Conservation (phyloP, 768 basidiomycete genomes). For the Ephemerocybe angulata region DNA sequence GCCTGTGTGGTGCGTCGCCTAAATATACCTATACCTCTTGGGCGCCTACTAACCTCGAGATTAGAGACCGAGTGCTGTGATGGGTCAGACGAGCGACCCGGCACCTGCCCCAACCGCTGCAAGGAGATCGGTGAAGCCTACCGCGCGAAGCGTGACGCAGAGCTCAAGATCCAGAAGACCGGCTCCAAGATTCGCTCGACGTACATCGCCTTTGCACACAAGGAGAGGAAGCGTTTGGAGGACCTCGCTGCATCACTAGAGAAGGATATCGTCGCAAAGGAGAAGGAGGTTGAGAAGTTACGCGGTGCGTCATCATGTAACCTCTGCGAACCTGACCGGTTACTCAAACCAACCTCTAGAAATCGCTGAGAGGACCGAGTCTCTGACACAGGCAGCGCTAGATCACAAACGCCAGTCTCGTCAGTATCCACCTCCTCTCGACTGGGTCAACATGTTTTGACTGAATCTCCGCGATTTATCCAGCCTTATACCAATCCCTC, state of each 20-base stretch:
- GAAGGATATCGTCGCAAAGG: constrained; percentile 56
- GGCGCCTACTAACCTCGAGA: neutral
- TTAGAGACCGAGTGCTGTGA: constrained; percentile 92
- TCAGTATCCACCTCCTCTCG: constrained; percentile 34
- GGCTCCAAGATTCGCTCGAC: constrained; percentile 88
- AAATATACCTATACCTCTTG: neutral
- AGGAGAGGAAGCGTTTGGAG: constrained; percentile 85
- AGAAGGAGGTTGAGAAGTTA: constrained; percentile 71
- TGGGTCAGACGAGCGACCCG: constrained; percentile 85
- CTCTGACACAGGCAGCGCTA: constrained; percentile 71
- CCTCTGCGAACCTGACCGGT: neutral
- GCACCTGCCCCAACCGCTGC: constrained; percentile 78
- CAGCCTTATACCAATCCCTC: constrained; percentile 79
- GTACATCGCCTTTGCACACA: constrained; percentile 83
- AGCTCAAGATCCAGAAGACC: constrained; percentile 74
- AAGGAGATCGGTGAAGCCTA: constrained; percentile 68
- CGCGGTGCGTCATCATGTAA: constrained; percentile 44
- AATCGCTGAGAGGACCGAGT: constrained; percentile 74
- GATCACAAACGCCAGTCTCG: constrained; percentile 86
- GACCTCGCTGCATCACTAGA: constrained; percentile 48
- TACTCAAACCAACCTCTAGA: constrained; percentile 40
- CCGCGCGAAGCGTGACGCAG: constrained; percentile 65
- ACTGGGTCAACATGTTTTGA: neutral
- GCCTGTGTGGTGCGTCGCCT: constrained; percentile 77
- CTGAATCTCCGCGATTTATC: constrained; percentile 2